Base-by-base conservation (phyloP, 192 early-diverging fungal species). In the Lobosporangium transversale region DNA sequence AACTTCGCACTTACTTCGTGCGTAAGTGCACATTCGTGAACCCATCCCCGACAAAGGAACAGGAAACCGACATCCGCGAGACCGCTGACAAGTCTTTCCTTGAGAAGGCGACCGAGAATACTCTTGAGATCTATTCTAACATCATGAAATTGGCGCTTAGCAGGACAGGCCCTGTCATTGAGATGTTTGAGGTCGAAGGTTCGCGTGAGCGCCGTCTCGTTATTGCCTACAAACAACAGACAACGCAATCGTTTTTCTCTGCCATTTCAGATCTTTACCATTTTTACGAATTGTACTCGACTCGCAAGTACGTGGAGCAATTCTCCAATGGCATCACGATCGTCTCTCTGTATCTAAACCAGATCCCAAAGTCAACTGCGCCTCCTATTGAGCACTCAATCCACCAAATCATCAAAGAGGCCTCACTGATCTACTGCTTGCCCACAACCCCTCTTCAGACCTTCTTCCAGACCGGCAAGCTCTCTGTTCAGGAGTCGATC, bases 221-320 rank as follows among this genome's bases (percentile, higher is more conserved):
- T 58, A 92, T 99, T 79, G 97, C 92, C 32, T 92, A 90, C 81
- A 88, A 90, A 62, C 97, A 97, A 73, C 85, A 90, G 69, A 95
- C 90, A 66, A 98, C 97, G 5, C 92, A 92, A 81, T 85, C 87
- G 52, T 95, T 97, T 81, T 92, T 96, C 69, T 93, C 95, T 10
- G 96, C 96, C 52, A 87, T 99, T 81, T 95, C 93, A 33, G 96
- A 99, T 84, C 83, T 99, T 78, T 99, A 97, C 87, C 97, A 99
- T 87, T 99, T 91, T 85, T 99, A 99, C 83, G 87, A 91, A 61
- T 82, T 99, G 63, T 97, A 91, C 81, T 95, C 96, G 62, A 94
- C 96, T 53, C 87, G 97, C 70, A 98, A 98, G 87, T 97, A 98
- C 85, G 95, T 97, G 68, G 97, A 99, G 85, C 95, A 99, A 84